Percentiles rank a stretch among this genome's conserved stretches.
These are phyloP conservation scores for Macadamia tetraphylla DNA, from an alignment of 164 flowering plant species.

Conservation along the genomic window DNA sequence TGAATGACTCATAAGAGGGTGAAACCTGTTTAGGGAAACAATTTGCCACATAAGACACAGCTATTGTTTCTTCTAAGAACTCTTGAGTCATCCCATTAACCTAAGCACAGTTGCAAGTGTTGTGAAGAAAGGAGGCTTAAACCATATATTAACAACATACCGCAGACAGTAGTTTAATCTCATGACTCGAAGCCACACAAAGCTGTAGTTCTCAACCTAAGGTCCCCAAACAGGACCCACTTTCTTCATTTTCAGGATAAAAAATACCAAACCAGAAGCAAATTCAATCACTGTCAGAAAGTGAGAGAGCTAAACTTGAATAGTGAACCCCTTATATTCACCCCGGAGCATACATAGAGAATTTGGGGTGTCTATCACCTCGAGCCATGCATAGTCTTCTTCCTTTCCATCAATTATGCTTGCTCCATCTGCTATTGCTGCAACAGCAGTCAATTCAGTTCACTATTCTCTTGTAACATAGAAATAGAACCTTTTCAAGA, in stretches of 20 bases:
- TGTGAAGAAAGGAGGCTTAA: neutral
- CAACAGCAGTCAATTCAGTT: constrained; percentile 1
- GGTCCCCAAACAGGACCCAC: neutral
- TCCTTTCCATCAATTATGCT: constrained; percentile 33
- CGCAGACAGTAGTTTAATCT: neutral
- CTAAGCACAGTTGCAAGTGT: neutral
- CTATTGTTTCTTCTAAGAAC: too few species aligned
- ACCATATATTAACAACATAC: neutral
- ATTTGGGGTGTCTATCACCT: constrained; percentile 61
- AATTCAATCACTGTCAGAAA: neutral
- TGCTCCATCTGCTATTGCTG: constrained; percentile 32
- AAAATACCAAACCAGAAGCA: neutral
- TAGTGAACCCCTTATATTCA: constrained; percentile 57
- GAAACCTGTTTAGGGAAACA: neutral
- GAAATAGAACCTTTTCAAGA: neutral
- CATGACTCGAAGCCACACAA: neutral
- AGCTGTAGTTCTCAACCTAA: neutral
- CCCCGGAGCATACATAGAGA: constrained; percentile 85
- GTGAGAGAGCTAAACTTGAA: constrained; percentile 31
- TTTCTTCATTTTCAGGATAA: neutral
- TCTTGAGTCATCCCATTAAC: too few species aligned
- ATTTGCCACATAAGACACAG: neutral
- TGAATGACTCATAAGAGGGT: too few species aligned
- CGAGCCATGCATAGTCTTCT: constrained; percentile 88
- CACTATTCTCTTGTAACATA: neutral